Conservation (phyloP, 164 flowering plant species). For the Hamamelis virginiana region DNA sequence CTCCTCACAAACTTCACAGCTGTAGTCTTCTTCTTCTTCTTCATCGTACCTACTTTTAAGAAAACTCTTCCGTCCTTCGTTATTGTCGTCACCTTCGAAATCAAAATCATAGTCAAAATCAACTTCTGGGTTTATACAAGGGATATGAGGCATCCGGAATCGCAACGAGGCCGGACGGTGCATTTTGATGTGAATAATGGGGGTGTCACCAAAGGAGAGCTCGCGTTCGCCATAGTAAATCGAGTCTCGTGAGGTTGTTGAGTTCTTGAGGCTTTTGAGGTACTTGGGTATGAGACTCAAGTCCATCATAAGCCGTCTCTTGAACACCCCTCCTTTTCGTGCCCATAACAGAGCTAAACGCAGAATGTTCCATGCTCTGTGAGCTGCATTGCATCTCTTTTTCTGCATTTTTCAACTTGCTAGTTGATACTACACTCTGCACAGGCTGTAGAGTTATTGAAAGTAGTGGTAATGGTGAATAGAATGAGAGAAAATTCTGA, state of each 20-base stretch:
- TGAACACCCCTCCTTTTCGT: conserved; percentile 67
- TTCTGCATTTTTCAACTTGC: conserved; percentile 38
- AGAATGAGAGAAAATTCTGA: no score
- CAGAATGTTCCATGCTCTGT: conserved; percentile 66
- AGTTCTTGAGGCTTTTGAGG: conserved; percentile 37
- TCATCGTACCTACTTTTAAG: conserved; percentile 8
- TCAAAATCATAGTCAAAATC: conserved; percentile 56
- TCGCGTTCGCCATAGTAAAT: conserved; percentile 56
- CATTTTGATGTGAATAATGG: conserved; percentile 57
- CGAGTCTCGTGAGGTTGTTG: conserved; percentile 10
- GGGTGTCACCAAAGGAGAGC: conserved; percentile 83
- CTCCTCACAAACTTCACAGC: conserved; percentile 13
- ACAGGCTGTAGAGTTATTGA: no score
- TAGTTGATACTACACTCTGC: no score
- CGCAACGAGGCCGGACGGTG: conserved; percentile 58
- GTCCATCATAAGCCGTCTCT: conserved; percentile 44
- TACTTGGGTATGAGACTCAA: conserved; percentile 44
- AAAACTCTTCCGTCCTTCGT: conserved; percentile 27
- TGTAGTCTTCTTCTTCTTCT: conserved; percentile 18
- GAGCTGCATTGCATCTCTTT: conserved; percentile 25
- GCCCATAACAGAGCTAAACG: conserved; percentile 72
- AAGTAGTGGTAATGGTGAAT: no score
- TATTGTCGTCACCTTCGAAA: conserved; percentile 1
- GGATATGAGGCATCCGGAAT: conserved; percentile 52
- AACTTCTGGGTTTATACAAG: conserved; percentile 57